Conservation (phyloP, 1,284 basidiomycete species). For the Leccinum huronense region DNA sequence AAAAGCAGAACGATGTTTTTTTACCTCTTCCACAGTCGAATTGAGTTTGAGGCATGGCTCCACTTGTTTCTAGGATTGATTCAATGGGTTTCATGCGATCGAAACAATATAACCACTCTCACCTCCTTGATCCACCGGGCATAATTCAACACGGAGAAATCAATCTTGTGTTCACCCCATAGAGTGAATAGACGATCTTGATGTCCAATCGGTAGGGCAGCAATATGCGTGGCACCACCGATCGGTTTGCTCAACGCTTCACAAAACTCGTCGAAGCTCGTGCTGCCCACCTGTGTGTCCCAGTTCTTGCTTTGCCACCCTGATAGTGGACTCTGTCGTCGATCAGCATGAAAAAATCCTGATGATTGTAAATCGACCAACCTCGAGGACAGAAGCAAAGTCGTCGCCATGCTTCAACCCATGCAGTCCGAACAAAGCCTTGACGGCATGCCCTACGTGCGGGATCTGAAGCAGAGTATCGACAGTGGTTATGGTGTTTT, state of each 20-base stretch:
- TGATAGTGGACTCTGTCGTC: conserved; percentile 41
- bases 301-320: conserved; percentile 71
- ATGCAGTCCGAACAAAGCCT: conserved; percentile 71
- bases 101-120: conserved; percentile 15
- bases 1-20: background rate
- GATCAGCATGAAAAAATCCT: conserved; percentile 5
- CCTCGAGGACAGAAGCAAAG: conserved; percentile 70
- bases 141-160: conserved; percentile 69
- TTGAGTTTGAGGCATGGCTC: conserved; percentile 51
- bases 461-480: conserved; percentile 57
- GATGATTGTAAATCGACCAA: conserved; percentile 28
- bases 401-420: conserved; percentile 73
- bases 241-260: conserved; percentile 52
- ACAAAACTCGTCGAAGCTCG: conserved; percentile 73
- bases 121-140: conserved; percentile 74
- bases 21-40: conserved; percentile 60
- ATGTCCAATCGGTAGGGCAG: conserved; percentile 42
- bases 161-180: conserved; percentile 46
- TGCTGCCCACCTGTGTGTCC: conserved; percentile 70
- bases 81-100: background rate
- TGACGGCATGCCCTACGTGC: conserved; percentile 50
- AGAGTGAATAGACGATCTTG: conserved; percentile 44
- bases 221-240: conserved; percentile 30
- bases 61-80: conserved; percentile 53
- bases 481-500: conserved; percentile 61